phyloP scores from a whole-genome alignment of 257 asterid species.

The Marsdenia floribunda region DNA sequence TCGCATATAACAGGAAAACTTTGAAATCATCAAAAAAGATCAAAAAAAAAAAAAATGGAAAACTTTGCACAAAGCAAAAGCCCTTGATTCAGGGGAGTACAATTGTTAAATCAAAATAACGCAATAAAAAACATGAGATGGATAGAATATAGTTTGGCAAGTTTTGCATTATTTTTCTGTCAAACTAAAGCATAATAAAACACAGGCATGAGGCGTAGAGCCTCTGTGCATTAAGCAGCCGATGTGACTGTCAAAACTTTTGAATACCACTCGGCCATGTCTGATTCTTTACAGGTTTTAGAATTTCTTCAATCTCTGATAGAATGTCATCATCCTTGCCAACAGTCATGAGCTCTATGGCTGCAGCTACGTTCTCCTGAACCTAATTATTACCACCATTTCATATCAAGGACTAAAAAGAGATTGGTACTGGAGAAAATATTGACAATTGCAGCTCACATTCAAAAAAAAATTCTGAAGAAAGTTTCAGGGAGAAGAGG shows the following conservation, averaged over 20 bases:
- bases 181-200: neutral
- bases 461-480: too few species aligned
- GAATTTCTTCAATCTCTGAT: conserved; percentile 52
- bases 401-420: neutral
- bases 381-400: conserved; percentile 43
- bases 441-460: neutral
- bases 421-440: neutral
- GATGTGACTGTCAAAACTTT: conserved; percentile 30
- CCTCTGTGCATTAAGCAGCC: neutral
- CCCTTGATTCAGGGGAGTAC: neutral
- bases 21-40: too few species aligned
- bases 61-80: neutral
- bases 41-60: too few species aligned
- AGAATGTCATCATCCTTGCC: conserved; percentile 59
- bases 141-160: neutral
- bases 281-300: conserved; percentile 79
- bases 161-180: neutral
- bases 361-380: conserved; percentile 76
- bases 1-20: neutral
- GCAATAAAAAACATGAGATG: neutral
- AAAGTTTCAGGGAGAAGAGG: conserved; percentile 6
- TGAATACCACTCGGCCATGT: conserved; percentile 95
- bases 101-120: neutral
- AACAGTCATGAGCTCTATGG: conserved; percentile 43
- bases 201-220: neutral